These are phyloP conservation scores for Colletotrichum salicis DNA, from an alignment of 2,329 filamentous ascomycete species.

Conservation along the genomic window DNA sequence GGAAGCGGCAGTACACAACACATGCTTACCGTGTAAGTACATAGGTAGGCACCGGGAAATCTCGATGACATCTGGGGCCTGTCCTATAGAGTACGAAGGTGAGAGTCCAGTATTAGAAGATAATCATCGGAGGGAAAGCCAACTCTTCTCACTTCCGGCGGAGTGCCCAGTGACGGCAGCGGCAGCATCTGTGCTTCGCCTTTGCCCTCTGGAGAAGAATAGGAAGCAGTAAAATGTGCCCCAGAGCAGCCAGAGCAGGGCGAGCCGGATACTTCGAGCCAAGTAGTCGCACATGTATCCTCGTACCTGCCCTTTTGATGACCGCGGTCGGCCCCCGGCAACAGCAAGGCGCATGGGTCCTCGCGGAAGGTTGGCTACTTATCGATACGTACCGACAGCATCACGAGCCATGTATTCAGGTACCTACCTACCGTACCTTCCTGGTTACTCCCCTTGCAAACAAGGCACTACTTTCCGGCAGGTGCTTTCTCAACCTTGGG, in stretches of 20 bases:
- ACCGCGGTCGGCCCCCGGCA: background rate
- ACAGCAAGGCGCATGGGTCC: slow-evolving; percentile 1
- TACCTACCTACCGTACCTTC: background rate
- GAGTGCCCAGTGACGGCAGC: slow-evolving; percentile 4
- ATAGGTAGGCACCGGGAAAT: background rate
- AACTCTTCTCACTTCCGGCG: background rate
- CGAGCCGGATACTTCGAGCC: background rate
- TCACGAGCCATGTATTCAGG: background rate
- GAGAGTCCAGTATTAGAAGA: background rate
- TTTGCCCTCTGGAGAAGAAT: background rate
- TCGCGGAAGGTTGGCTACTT: background rate
- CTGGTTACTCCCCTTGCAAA: slow-evolving; percentile 8
- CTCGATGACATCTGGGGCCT: slow-evolving; percentile 8
- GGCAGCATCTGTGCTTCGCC: slow-evolving; percentile 22
- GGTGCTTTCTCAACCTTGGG: slow-evolving; percentile 14
- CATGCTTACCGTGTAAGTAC: background rate
- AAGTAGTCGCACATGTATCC: background rate
- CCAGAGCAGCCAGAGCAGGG: no score
- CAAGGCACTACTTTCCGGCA: slow-evolving; percentile 24
- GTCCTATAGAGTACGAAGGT: background rate
- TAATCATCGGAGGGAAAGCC: background rate
- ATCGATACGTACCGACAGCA: background rate
- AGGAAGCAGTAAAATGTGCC: background rate
- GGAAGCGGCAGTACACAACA: background rate
- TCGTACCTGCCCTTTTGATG: slow-evolving; percentile 6